Evolutionary conservation across 2,329 filamentous ascomycete genomes (phyloP), one percentile per base, ranked within the genome.

Genomic region (Fusarium verrucosum): DNA sequence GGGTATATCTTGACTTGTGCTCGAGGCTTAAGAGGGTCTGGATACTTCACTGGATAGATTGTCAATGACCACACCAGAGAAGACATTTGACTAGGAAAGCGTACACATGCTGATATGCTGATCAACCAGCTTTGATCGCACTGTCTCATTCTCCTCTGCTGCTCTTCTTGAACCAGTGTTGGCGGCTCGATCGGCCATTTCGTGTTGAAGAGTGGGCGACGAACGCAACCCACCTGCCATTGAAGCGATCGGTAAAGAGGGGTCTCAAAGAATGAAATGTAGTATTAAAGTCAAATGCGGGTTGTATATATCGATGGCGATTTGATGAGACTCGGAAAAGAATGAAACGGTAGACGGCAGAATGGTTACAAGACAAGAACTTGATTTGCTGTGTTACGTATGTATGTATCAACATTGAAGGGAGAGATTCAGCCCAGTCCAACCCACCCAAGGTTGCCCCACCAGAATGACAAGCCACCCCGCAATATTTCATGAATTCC

Each of bases 81-180:
- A 25, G 10, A n/a, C 10, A 8, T 14, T 32, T 35, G 40, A 19
- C 3, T 10, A 17, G 22, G 20, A 20, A 40, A 5, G 65, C 79
- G 66, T 72, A 84, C 83, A 74, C 7, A 79, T 77, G 50, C 78
- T 81, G 67, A 85, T 85, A 10, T 77, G 75, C 38, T 77, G 76
- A 60, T 85, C 82, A 2, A 73, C 55, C 1, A 86, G 75, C 19
- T 71, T 78, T 3, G 73, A 54, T 38, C 75, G 79, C 10, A 73
- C 68, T 6, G 61, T 50, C 6, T 83, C 79, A 35, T 72, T 74
- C 40, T 85, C 83, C 9, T 85, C 82, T 41, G 72, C 78, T 50
- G 73, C 73, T 70, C 80, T 78, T 64, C 76, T 77, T 14, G 74
- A 72, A 47, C 73, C 72, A 66, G 60, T 61, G 41, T 70, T 68